Conservation (phyloP, 129 eudicot genomes). For the Cynara cardunculus region DNA sequence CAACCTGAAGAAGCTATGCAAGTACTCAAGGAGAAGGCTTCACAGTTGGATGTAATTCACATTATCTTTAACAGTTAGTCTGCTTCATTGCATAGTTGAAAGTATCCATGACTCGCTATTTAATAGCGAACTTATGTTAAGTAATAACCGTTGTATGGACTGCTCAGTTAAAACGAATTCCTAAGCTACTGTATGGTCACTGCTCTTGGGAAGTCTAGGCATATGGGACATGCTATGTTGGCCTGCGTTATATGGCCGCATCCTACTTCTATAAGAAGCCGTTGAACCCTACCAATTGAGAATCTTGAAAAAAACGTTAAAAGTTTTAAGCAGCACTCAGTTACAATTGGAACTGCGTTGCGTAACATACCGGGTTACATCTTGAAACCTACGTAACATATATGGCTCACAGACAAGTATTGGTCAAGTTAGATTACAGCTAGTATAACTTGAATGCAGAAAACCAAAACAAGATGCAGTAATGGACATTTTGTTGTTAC, state of each 20-base stretch:
- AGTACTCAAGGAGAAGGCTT: constrained; percentile 76
- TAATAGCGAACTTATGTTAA: too few relatives aligned
- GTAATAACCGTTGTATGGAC: not conserved
- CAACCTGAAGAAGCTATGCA: constrained; percentile 98
- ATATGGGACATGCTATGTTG: too few relatives aligned
- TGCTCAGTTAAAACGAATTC: too few relatives aligned
- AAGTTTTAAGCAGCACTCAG: too few relatives aligned
- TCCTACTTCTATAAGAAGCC: too few relatives aligned
- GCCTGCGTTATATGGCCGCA: too few relatives aligned
- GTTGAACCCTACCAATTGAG: not conserved
- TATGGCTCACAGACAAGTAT: too few relatives aligned
- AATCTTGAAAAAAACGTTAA: too few relatives aligned
- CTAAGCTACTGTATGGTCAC: too few relatives aligned
- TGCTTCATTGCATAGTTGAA: not conserved
- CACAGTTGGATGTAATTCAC: constrained; percentile 66
- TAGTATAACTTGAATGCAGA: not conserved
- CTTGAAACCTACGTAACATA: not conserved
- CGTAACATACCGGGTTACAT: not conserved
- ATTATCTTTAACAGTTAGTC: not conserved
- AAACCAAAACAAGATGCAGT: not conserved
- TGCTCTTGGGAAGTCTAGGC: too few relatives aligned
- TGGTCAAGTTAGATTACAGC: not conserved
- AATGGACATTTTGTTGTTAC: constrained; percentile 21
- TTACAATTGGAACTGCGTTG: not conserved
- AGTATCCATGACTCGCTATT: not conserved